A percentile compares a stretch with the other conserved stretches of the same genome.
These are phyloP conservation scores for Penicillium expansum DNA, from an alignment of 2,329 filamentous ascomycete species.

Conservation along the genomic window DNA sequence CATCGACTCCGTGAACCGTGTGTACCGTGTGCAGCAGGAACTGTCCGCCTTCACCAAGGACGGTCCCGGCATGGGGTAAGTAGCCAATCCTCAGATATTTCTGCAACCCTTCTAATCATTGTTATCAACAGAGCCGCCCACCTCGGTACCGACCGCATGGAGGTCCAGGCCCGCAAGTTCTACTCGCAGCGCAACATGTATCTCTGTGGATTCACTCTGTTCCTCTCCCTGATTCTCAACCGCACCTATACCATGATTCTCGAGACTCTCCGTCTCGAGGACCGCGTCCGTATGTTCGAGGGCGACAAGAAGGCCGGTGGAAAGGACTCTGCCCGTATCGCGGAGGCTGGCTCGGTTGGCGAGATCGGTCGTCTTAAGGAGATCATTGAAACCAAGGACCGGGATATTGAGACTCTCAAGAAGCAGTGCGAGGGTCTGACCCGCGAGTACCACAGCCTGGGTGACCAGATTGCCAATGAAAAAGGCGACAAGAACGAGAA, in stretches of 20 bases:
- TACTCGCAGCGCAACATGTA: constrained; percentile 99
- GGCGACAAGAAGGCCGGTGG: constrained; percentile 58
- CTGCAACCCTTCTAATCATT: constrained; percentile 8
- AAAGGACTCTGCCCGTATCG: constrained; percentile 71
- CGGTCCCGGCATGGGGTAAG: constrained; percentile 52
- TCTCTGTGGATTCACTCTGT: constrained; percentile 97
- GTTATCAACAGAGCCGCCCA: constrained; percentile 58
- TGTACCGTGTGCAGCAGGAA: constrained; percentile 95
- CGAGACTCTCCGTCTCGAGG: constrained; percentile 86
- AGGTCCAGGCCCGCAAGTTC: constrained; percentile 99
- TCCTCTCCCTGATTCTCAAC: constrained; percentile 96
- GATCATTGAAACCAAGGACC: constrained; percentile 69
- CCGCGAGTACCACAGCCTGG: constrained; percentile 80
- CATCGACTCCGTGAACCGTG: constrained; percentile 91
- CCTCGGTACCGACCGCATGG: constrained; percentile 90
- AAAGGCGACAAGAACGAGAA: constrained; percentile 49
- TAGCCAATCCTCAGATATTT: constrained; percentile 16
- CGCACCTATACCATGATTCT: constrained; percentile 98
- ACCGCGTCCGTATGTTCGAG: constrained; percentile 82
- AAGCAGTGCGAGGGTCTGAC: constrained; percentile 84
- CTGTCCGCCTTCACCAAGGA: constrained; percentile 69
- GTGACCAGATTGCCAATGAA: constrained; percentile 70
- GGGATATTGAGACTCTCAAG: constrained; percentile 82
- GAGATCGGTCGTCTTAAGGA: constrained; percentile 73
- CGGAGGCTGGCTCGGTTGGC: constrained; percentile 68